These are phyloP conservation scores for Diaporthe velutina DNA, from an alignment of 2,329 filamentous ascomycete species.

Conservation along the genomic window DNA sequence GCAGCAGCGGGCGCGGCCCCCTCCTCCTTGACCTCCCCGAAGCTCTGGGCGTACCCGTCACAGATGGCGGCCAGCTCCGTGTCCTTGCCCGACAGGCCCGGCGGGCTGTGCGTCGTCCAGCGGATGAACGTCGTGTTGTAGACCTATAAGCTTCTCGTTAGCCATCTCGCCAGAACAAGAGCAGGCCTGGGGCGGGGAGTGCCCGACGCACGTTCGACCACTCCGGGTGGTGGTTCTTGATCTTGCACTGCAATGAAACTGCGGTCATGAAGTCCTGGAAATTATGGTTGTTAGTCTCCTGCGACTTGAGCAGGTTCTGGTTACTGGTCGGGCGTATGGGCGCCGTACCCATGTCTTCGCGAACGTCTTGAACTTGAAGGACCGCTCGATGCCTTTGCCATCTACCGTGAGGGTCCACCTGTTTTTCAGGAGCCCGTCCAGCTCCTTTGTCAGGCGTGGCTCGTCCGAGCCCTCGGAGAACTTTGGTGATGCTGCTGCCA, in stretches of 20 bases:
- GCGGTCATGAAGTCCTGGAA: slow-evolving; percentile 80
- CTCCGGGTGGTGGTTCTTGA: slow-evolving; percentile 79
- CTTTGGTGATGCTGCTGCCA: slow-evolving; percentile 39
- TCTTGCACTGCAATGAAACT: slow-evolving; percentile 76
- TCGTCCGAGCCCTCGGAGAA: slow-evolving; percentile 63
- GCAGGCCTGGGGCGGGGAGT: not conserved
- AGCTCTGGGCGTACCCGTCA: slow-evolving; percentile 68
- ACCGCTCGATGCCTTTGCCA: slow-evolving; percentile 69
- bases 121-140: slow-evolving; percentile 79
- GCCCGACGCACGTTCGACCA: slow-evolving; percentile 75
- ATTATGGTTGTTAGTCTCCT: not conserved
- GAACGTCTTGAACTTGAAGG: slow-evolving; percentile 75
- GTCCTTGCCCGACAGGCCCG: slow-evolving; percentile 75
- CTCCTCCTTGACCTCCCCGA: slow-evolving; percentile 64
- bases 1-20: slow-evolving; percentile 29
- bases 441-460: slow-evolving; percentile 49
- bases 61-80: slow-evolving; percentile 72
- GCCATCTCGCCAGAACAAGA: slow-evolving; percentile 46
- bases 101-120: slow-evolving; percentile 79
- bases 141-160: slow-evolving; percentile 58
- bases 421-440: slow-evolving; percentile 52
- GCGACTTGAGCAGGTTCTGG: no score
- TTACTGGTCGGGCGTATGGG: not conserved
- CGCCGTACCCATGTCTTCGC: slow-evolving; percentile 72
- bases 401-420: slow-evolving; percentile 65